Base-by-base conservation (phyloP, 768 basidiomycete species). In the Boletus vinaceobasis region DNA sequence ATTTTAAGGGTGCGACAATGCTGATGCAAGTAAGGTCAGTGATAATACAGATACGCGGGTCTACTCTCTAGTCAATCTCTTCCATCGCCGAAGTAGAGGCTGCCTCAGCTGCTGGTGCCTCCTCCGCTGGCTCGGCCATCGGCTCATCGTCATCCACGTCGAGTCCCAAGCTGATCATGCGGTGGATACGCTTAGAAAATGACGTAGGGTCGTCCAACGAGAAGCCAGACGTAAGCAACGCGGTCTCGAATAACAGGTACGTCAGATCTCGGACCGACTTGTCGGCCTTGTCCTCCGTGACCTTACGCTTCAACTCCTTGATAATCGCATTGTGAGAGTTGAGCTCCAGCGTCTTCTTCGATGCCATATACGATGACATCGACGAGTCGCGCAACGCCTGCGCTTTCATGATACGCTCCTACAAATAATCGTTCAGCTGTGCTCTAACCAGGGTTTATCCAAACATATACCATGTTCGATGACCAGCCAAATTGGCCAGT, bases 401-500 rank as follows among this genome's bases (percentile, higher is more conserved):
- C 13, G 96, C 94, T 77, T 96, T 96, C 96, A 98, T 98, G 80
- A 98, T 97, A 74, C 95, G 88, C 74, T 95, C 90, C 85, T 86
- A 62, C 40, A 65, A 0, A 36, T 33, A 19, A 31, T 35, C 29
- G 14, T 48, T 65, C 11, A 63, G 33, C 21, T 14, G 42, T 32
- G 21, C 21, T 48, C 21, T 9, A 4, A 14, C 8, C 5, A 29
- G 4, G 9, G 32, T 26, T 14, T 33, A 40, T 29, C 52, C 15
- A 23, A 29, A 72, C 80, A 72, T 80, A 43, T 59, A 86, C 89
- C 96, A 98, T 98, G 82, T 98, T 98, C 52, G 95, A 94, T 27
- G 93, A 97, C 96, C 96, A 99, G 52, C 96, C 97, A 75, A 98
- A 99, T 73, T 98, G 95, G 53, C 96, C 96, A 56, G 97, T 98